Base-by-base conservation (phyloP, 805 yeast species). In the Candida awuae region DNA sequence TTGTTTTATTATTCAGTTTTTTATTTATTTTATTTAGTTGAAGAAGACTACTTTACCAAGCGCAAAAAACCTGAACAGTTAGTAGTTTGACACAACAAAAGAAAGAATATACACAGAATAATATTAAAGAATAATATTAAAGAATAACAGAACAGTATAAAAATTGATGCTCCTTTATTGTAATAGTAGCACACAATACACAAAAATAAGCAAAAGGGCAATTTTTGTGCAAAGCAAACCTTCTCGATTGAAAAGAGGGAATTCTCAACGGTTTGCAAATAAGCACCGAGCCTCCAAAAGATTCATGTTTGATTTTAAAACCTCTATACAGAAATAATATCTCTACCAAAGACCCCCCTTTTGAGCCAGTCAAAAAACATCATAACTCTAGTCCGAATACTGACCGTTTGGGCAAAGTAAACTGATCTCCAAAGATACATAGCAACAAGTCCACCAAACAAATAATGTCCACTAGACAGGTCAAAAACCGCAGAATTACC, bases 401-500 rank as follows among this genome's bases (percentile, higher is more conserved):
- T 77, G 59, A 90, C 75, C 62, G 88, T 81, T 95, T 90, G 88
- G 58, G 84, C 76, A 50, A 90, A 76, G 64, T 90, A 90, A 27
- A 95, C 95, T 18, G 86, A 77, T 67, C 94, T 82, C 97, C 97
- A 88, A 73, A 88, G 80, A 61, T 84, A 69, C 71, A 82, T 87
- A 31, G 96, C 97, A 45, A 92, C 88, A 32, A 86, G 67, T 21
- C 87, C 75, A 52, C 84, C 73, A 56, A 80, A 79, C 41, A 81
- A 75, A 73, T 85, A 81, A 56, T 79, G 81, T 48, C 80, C 82
- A 71, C 81, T 70, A 21, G 80, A 75, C 53, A 90, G 67, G 59
- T 88, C 97, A 33, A 96, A 97, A 52, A 90, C 88, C 32, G 97
- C 97, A 60, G 80, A 74, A 59, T 90, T 97, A 51, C 97, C 97